Conservation (phyloP, 371 early-diverging fungal genomes). For the Phascolomyces articulosus region DNA sequence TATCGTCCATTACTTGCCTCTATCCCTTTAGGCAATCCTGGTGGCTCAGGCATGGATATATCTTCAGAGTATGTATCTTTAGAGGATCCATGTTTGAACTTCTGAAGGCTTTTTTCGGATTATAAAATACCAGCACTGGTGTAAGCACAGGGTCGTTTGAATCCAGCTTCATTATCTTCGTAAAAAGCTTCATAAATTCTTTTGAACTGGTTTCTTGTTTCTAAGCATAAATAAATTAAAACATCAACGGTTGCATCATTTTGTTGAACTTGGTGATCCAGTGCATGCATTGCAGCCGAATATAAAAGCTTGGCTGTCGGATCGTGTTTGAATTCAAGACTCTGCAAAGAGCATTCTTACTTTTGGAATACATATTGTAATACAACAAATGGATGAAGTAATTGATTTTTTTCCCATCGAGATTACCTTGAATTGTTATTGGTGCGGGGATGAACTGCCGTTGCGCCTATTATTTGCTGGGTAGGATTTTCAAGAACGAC, state of each 20-base stretch:
- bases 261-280: neutral
- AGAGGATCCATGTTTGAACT: neutral
- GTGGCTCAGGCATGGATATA: slow-evolving; percentile 1
- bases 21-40: neutral
- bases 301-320: slow-evolving; percentile 10
- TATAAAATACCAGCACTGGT: slow-evolving; percentile 6
- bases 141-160: neutral
- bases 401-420: neutral
- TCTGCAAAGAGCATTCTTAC: slow-evolving; percentile 8
- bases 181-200: slow-evolving; percentile 4
- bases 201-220: slow-evolving; percentile 11
- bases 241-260: slow-evolving; percentile 9
- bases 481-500: neutral
- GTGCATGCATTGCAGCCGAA: slow-evolving; percentile 4
- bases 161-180: slow-evolving; percentile 1
- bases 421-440: neutral
- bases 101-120: neutral
- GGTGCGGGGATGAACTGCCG: neutral
- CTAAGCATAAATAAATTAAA: slow-evolving; percentile 5
- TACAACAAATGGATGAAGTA: slow-evolving; percentile 10
- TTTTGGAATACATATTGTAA: slow-evolving; percentile 12
- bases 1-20: neutral
- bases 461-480: slow-evolving; percentile 9
- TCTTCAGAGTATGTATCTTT: too few species aligned
- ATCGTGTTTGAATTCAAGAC: slow-evolving; percentile 7